Evolutionary conservation across 139 green algal species (phyloP).

Genomic region (Ostreobium quekettii): DNA sequence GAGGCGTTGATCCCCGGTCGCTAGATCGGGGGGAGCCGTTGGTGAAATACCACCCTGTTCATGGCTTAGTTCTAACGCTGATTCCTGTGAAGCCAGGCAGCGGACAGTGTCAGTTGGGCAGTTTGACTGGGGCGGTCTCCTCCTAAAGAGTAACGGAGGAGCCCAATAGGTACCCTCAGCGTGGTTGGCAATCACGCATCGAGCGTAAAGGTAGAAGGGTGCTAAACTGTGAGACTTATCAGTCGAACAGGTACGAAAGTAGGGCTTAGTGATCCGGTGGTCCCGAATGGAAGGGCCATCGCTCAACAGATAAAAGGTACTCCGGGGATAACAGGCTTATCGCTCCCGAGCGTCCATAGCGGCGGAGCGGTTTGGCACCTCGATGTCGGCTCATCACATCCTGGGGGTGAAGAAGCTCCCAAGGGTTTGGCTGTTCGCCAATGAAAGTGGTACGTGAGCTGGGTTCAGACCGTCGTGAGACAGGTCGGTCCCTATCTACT

Average conservation of each 20-base stretch:
- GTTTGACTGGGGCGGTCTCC: slow-evolving; percentile 29
- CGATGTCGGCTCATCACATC: slow-evolving; percentile 20
- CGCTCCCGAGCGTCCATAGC: slow-evolving; percentile 21
- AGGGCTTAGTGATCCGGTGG: no score
- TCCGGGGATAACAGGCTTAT: slow-evolving; percentile 28
- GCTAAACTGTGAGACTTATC: no score
- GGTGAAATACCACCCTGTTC: slow-evolving; percentile 35
- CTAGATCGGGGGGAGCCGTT: not conserved
- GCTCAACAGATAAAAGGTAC: slow-evolving; percentile 29
- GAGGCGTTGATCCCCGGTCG: slow-evolving; percentile 9
- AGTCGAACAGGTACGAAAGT: no score
- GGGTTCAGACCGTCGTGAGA: no score
- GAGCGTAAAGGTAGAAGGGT: no score
- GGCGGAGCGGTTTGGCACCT: slow-evolving; percentile 18
- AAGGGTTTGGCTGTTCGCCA: no score
- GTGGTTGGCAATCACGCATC: no score
- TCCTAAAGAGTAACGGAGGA: slow-evolving; percentile 41
- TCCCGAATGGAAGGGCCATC: no score
- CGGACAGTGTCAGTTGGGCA: slow-evolving; percentile 28
- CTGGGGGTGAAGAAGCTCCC: slow-evolving; percentile 16
- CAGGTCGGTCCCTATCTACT: no score
- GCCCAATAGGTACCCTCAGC: slow-evolving; percentile 34
- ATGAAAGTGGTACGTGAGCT: no score
- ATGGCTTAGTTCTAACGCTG: slow-evolving; percentile 17
- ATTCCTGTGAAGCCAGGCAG: slow-evolving; percentile 10